Evolutionary conservation across 352 stramenopile species (phyloP), one percentile per base, ranked within the genome.

Genomic region (Globisporangium solare): DNA sequence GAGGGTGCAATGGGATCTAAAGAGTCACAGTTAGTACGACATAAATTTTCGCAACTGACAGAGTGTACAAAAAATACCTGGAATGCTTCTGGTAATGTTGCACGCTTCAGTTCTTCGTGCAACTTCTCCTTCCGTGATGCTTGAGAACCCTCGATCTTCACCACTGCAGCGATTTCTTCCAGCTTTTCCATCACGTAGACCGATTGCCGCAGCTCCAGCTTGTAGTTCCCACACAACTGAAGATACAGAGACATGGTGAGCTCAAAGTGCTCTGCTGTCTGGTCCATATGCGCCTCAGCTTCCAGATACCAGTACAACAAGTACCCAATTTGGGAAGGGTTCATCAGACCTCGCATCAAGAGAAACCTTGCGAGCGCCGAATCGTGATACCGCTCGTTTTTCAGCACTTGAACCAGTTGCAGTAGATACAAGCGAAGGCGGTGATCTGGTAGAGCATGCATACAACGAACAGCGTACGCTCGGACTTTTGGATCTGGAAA

Each of bases 101-200:
- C 71, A 2, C 68, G 47, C 0, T 54, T 51, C 0, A 98, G 66
- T 15, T 76, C 64, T 17, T 82, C 58, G 6, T 86, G 74, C 0
- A 97, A 66, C 22, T 78, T 86, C 5, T 78, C 66, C 21, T 78
- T 70, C 11, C 71, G 60, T 58, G 59, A 74, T 40, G 47, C 53
- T 7, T 69, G 57, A 0, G 73, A 79, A 12, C 60, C 37, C 15
- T 88, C 70, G 1, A 58, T 15, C 58, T 96, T 95, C 0, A 97
- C 74, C 2, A 73, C 58, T 0, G 51, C 58, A 7, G 87, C 81
- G 51, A 96, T 83, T 7, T 71, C 70, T 54, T 96, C 82, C 1
- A 98, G 77, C 57, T 95, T 88, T 51, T 85, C 94, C 81, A 98
- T 94, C 0, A 98, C 76, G 62, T 93, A 97, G 48, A 94, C 83